Conservation (phyloP, 179 eudicot species). For the Heliamphora pulchella region DNA sequence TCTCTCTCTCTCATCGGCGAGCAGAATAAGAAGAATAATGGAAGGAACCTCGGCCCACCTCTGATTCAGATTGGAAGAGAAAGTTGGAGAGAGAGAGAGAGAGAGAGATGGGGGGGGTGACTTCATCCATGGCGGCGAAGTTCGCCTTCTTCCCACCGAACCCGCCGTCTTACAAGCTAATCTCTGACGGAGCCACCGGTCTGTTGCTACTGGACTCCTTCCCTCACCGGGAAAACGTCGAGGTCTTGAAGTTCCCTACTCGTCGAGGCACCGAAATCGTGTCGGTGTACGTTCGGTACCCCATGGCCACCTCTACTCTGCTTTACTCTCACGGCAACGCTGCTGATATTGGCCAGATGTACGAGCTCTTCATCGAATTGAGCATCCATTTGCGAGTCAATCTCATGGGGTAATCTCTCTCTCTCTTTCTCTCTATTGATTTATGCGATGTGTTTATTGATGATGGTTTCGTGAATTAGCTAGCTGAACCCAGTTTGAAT, state of each 20-base stretch:
- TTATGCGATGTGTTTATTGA: background rate
- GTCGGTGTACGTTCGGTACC: slow-evolving; percentile 68
- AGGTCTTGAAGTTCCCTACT: slow-evolving; percentile 60
- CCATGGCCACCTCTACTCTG: slow-evolving; percentile 75
- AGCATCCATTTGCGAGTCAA: slow-evolving; percentile 80
- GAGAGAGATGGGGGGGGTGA: slow-evolving; percentile 63
- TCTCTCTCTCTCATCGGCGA: background rate
- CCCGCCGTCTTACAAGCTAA: slow-evolving; percentile 55
- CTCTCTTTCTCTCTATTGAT: background rate
- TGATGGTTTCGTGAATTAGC: slow-evolving; percentile 5
- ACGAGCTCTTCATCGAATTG: slow-evolving; percentile 82
- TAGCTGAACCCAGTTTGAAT: slow-evolving; percentile 9
- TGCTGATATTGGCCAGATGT: slow-evolving; percentile 96
- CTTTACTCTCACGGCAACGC: slow-evolving; percentile 94
- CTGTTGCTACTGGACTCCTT: slow-evolving; percentile 41
- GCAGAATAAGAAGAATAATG: background rate
- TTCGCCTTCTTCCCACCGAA: slow-evolving; percentile 75
- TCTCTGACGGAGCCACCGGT: slow-evolving; percentile 44
- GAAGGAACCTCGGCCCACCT: background rate
- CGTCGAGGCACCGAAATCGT: slow-evolving; percentile 67
- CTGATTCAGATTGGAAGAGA: background rate
- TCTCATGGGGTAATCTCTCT: slow-evolving; percentile 55
- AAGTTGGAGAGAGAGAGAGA: background rate
- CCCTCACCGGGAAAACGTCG: slow-evolving; percentile 88
- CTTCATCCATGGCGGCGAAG: slow-evolving; percentile 81